A percentile compares a stretch with the other conserved stretches of the same genome.
Evolutionary conservation across 176 grass and related monocot species (phyloP).

Genomic region (Raddia distichophylla): DNA sequence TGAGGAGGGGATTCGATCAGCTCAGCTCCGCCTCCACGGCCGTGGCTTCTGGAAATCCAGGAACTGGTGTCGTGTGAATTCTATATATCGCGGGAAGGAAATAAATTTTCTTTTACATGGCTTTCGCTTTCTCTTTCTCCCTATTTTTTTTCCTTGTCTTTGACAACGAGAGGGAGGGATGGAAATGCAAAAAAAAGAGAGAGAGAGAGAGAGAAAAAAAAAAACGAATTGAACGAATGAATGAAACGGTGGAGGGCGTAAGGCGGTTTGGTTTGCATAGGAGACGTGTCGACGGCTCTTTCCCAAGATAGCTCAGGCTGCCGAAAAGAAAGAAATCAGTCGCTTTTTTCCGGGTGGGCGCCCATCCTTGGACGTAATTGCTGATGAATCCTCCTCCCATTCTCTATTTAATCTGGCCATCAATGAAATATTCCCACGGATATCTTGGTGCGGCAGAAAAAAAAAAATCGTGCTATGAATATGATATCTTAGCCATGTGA

Average conservation of each 20-base stretch:
- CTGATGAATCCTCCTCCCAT: not conserved
- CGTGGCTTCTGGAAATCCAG: constrained; percentile 51
- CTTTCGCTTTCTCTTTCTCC: not conserved
- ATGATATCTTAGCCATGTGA: not conserved
- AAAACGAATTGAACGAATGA: not conserved
- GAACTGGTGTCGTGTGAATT: constrained; percentile 35
- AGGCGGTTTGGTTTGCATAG: constrained; percentile 58
- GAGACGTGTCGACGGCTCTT: constrained; percentile 65
- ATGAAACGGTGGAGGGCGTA: constrained; percentile 42
- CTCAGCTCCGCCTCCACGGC: not conserved
- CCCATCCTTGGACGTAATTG: constrained; percentile 46
- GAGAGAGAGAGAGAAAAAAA: not conserved
- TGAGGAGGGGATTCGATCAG: constrained; percentile 34
- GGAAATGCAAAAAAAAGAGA: not conserved
- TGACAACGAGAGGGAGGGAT: constrained; percentile 25
- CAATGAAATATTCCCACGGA: not conserved
- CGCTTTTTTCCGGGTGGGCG: not conserved
- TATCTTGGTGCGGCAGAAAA: not conserved
- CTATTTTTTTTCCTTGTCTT: not conserved
- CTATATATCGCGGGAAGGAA: constrained; percentile 31
- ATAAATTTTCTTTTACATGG: not conserved
- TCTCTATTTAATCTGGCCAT: constrained; percentile 8
- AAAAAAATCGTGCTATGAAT: not conserved
- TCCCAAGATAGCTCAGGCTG: constrained; percentile 50
- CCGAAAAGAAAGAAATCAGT: constrained; percentile 31